Conservation (phyloP, 371 early-diverging fungal species). For the Rhizopus microsporus region DNA sequence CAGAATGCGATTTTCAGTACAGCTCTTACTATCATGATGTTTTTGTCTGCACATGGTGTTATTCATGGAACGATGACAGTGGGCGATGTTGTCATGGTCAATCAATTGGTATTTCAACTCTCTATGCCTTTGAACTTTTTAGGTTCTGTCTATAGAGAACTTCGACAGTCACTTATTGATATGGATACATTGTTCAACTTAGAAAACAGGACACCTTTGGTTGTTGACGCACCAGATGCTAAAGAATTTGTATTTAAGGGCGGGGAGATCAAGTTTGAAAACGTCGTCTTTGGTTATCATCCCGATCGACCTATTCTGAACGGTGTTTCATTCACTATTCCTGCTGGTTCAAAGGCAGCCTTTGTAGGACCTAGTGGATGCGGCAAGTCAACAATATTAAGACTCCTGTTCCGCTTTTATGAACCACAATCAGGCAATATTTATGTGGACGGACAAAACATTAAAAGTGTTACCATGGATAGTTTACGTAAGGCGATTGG, state of each 20-base stretch:
- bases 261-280: slow-evolving; percentile 79
- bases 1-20: slow-evolving; percentile 92
- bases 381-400: slow-evolving; percentile 84
- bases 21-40: slow-evolving; percentile 91
- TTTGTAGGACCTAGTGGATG: slow-evolving; percentile 97
- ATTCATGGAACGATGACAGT: slow-evolving; percentile 83
- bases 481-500: slow-evolving; percentile 76
- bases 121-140: slow-evolving; percentile 95
- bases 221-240: slow-evolving; percentile 60
- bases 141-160: slow-evolving; percentile 96
- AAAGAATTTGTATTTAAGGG: slow-evolving; percentile 54
- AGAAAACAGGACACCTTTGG: slow-evolving; percentile 58
- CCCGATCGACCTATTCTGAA: slow-evolving; percentile 74
- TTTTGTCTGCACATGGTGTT: slow-evolving; percentile 87
- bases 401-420: slow-evolving; percentile 85
- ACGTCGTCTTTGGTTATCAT: slow-evolving; percentile 88
- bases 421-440: slow-evolving; percentile 78
- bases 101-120: slow-evolving; percentile 93
- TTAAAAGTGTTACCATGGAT: slow-evolving; percentile 67
- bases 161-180: slow-evolving; percentile 90
- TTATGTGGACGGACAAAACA: slow-evolving; percentile 77
- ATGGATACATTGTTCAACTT: slow-evolving; percentile 95
- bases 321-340: slow-evolving; percentile 79
- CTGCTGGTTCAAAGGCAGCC: slow-evolving; percentile 88
- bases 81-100: slow-evolving; percentile 97